Percentiles rank a stretch among this genome's conserved stretches.
Evolutionary conservation across 2,329 filamentous ascomycete genomes (phyloP).

Genomic region (Sarocladium oryzae): DNA sequence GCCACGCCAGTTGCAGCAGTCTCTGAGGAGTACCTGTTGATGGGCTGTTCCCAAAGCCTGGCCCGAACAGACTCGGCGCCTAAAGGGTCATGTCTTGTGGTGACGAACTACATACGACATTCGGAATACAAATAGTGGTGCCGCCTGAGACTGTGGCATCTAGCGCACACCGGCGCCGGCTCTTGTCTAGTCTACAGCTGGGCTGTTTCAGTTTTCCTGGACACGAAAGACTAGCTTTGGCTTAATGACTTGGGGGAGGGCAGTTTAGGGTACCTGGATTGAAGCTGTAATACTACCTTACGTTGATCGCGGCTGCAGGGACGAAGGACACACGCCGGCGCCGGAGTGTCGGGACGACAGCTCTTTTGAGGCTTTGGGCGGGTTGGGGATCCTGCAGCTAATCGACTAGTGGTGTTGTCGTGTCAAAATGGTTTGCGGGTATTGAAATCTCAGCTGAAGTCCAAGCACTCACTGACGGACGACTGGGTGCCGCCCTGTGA

Average conservation of each 20-base stretch:
- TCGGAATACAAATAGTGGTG: too few relatives aligned
- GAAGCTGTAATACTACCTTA: too few relatives aligned
- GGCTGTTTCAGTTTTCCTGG: not conserved
- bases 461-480: not conserved
- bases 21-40: too few relatives aligned
- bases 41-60: not conserved
- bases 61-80: not conserved
- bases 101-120: not conserved
- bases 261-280: too few relatives aligned
- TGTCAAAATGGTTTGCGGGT: constrained; percentile 2
- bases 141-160: not conserved
- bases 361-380: not conserved
- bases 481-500: not conserved
- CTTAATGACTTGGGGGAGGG: too few relatives aligned
- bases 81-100: not conserved
- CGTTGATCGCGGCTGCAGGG: not conserved
- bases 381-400: constrained; percentile 1
- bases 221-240: too few relatives aligned
- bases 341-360: constrained; percentile 6
- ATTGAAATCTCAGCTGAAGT: not conserved
- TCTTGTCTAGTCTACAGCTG: not conserved
- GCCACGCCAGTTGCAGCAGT: too few relatives aligned
- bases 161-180: not conserved
- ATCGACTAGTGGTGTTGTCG: constrained; percentile 6
- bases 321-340: not conserved